Base-by-base conservation (phyloP, 2,329 filamentous ascomycete species). In the Metarhizium rileyi region DNA sequence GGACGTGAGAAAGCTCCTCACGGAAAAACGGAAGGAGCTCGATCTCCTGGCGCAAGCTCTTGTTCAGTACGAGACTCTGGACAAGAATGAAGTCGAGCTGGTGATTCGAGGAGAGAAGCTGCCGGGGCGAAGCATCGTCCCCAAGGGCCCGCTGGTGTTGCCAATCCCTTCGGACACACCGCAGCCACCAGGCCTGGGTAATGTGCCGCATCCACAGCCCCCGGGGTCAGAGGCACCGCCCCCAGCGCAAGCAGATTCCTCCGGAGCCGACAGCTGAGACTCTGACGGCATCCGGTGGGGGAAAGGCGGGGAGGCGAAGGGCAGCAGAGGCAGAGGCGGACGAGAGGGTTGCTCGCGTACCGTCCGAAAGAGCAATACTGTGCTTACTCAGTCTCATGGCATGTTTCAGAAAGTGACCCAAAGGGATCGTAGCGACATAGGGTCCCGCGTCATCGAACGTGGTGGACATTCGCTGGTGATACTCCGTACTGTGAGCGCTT, bases 51-150 rank as follows among this genome's bases (percentile, higher is more conserved):
- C 93, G 26, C 83, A 90, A 61, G 93, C 90, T 5, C 76, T 98
- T 9, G 82, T 98, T 30, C 84, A 96, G 67, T 97, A 96, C 66
- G 93, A 98, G 73, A 96, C 90, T 0, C 71, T 98, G 47, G 86
- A 86, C 65, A 87, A 85, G 66, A 83, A 86, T 3, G 93, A 98
- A 67, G 94, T 97, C 55, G 83, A 90, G 66, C 88, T 86, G 72
- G 87, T 97, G 5, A 83, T 98, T 55, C 81, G 80, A 47, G 93
- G 93, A 33, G 89, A 96, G 70, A 84, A 86, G 62, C 72, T 98
- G 35, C 75, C 83, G 1, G 77, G 79, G 43, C 87, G 87, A 52
- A 69, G 61, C 40, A 60, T 63, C 12, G 57, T 91, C 16, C 88
- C 88, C 0, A 69, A 67, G 51, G 69, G 69, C 3, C 68, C 69